A percentile compares a stretch with the other conserved stretches of the same genome.
Evolutionary conservation across 2,329 filamentous ascomycete species (phyloP).

Genomic region (Hypoxylon sp.): DNA sequence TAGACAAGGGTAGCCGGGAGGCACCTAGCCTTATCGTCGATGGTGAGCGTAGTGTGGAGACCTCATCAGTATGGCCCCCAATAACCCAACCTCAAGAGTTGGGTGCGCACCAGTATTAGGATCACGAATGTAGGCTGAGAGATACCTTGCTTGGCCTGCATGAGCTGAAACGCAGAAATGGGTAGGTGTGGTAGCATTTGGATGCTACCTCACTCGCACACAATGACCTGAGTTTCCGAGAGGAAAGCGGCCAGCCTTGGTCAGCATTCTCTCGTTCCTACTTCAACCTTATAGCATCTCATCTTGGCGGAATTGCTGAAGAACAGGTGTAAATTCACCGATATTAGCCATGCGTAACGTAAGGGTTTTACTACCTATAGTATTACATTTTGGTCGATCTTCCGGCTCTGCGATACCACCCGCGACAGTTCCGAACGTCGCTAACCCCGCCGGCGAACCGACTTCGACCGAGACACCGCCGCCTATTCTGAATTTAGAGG

Average conservation of each 20-base stretch:
- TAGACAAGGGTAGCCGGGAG: neutral
- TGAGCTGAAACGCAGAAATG: slow-evolving; percentile 11
- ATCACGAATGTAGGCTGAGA: neutral
- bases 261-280: neutral
- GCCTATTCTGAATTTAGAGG: slow-evolving; percentile 8
- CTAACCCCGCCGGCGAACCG: neutral
- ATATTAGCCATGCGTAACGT: neutral
- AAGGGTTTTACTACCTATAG: slow-evolving; percentile 3
- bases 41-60: neutral
- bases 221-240: neutral
- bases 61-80: neutral
- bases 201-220: neutral
- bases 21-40: too few relatives aligned
- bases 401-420: slow-evolving; percentile 1
- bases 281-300: neutral
- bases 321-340: neutral
- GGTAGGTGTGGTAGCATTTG: neutral
- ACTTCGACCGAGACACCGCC: slow-evolving; percentile 10
- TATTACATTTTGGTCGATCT: neutral
- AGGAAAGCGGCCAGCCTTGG: neutral
- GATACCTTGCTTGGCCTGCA: neutral
- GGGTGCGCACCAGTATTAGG: neutral
- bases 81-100: neutral
- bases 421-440: neutral
- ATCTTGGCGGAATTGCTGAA: neutral